Base-by-base conservation (phyloP, 2,329 filamentous ascomycete species). In the Sarocladium kiliense region DNA sequence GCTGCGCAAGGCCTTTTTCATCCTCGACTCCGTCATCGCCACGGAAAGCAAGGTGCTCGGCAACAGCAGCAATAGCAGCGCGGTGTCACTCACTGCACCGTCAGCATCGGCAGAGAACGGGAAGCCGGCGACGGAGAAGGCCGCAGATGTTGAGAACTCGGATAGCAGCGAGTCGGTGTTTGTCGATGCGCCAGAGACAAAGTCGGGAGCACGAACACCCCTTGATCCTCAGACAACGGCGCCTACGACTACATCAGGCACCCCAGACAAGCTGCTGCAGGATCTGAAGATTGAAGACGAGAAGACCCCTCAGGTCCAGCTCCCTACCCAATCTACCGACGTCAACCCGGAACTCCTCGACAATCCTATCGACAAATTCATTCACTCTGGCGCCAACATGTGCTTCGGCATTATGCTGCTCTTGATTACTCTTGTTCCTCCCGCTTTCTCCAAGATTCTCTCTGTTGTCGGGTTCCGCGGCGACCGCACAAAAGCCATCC, bases 401-500 rank as follows among this genome's bases (percentile, higher is more conserved):
- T 96, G 91, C 69, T 97, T 92, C 64, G 94, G 94, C 2, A 80
- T 95, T 30, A 74, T 97, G 1, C 79, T 95, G 14, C 78, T 97
- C 1, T 78, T 97, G 54, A 85, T 97, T n/a, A 95, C 91, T 12
- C 88, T 97, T 74, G 85, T 97, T 1, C 95, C 94, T 0, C 94
- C 94, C 0, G 84, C 92, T 0, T 96, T 97, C 69, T 87, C 84
- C n/a, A 88, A 85, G 55, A 80, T 99, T 1, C 78, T 97, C 3
- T 89, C 87, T 57, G 87, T 97, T 41, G 88, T 97, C 27, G 94
- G 94, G 1, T 97, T 97, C 73, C 86, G 84, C 58, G 94, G 94
- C 30, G 92, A 97, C 67, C 86, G 92, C 42, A 84, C 90, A 58
- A 81, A 87, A 37, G 94, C 92, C 10, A 78, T 97, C 30, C 78